Evolutionary conservation across 2,329 filamentous ascomycete species (phyloP), one percentile per base, ranked within the genome.

Genomic region (Atkinsonella hypoxylon): DNA sequence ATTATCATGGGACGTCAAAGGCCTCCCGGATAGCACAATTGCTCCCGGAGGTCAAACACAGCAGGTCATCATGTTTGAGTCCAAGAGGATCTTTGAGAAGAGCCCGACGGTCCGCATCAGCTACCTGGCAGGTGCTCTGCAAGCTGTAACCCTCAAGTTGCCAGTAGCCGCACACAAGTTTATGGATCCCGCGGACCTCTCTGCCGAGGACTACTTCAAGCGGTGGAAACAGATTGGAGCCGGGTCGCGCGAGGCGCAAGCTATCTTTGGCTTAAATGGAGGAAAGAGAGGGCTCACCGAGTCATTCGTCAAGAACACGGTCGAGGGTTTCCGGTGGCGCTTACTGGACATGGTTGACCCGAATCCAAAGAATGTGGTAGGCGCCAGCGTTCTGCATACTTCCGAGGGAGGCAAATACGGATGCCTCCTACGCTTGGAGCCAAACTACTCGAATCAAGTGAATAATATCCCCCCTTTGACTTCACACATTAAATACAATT

Each of bases 221-320:
- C 78, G 94, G 48, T 98, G 93, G 93, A 94, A 95, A 75, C 93
- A 98, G 70, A 97, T 98, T 59, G 93, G 93, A 12, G 89, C 87
- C 5, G 81, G 81, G 1, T 84, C 90, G 1, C 80, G 94, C 31
- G 94, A 98, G 67, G 83, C 87, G 0, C 93, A 98, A 65, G 79
- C 79, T 45, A 89, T 97, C 32, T 94, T 98, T 66, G 82, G 83
- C 0, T 65, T 91, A 11, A 68, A 72, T 1, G 54, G 57, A 2
- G 65, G 64, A 1, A 76, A 75, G 30, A 73, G 79, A 52, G 82
- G 84, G 55, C 79, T 94, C 55, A 85, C 77, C 53, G 80, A 86
- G 52, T 69, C 72, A 2, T 89, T 87, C 58, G 84, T 94, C 43
- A 73, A 82, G 47, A 79, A 76, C 57, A 79, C 84, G 2, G 81